Conservation (phyloP, 1,139 yeast species). For the Pichia sp. region DNA sequence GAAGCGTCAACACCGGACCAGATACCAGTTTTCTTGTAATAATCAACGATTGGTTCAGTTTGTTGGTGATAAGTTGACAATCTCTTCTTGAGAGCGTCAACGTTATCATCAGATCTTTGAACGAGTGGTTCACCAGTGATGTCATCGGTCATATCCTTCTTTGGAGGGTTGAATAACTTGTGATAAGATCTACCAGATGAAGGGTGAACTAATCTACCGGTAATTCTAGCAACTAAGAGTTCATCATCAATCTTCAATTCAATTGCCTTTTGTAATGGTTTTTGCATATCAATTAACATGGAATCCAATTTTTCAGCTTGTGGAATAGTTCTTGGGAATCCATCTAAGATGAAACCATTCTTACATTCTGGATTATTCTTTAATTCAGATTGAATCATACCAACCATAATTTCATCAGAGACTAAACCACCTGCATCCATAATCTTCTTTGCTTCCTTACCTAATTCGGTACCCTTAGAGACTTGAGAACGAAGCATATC, state of each 20-base stretch:
- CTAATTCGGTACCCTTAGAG: conserved; percentile 82
- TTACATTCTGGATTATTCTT: conserved; percentile 78
- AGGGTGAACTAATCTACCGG: conserved; percentile 98
- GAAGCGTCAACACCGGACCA: conserved; percentile 98
- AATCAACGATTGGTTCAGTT: conserved; percentile 97
- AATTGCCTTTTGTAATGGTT: conserved; percentile 86
- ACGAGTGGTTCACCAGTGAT: conserved; percentile 93
- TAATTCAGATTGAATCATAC: conserved; percentile 91
- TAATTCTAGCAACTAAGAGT: conserved; percentile 92
- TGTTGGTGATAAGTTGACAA: conserved; percentile 90
- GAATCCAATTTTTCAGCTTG: conserved; percentile 96
- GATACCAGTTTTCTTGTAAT: conserved; percentile 88
- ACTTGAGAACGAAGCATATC: conserved; percentile 99
- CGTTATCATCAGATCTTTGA: conserved; percentile 98
- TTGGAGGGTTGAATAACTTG: conserved; percentile 97
- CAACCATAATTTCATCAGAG: conserved; percentile 95
- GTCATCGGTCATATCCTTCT: conserved; percentile 90
- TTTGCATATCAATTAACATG: conserved; percentile 75
- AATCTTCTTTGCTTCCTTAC: conserved; percentile 93
- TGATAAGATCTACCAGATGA: conserved; percentile 98
- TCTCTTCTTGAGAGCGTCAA: conserved; percentile 92
- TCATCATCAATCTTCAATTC: conserved; percentile 97
- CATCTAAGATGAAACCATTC: conserved; percentile 93
- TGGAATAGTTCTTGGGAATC: conserved; percentile 99
- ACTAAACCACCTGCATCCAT: conserved; percentile 99